A percentile compares a stretch with the other conserved stretches of the same genome.
Conservation (phyloP, 768 basidiomycete genomes). For the Tricholoma matsutake region DNA sequence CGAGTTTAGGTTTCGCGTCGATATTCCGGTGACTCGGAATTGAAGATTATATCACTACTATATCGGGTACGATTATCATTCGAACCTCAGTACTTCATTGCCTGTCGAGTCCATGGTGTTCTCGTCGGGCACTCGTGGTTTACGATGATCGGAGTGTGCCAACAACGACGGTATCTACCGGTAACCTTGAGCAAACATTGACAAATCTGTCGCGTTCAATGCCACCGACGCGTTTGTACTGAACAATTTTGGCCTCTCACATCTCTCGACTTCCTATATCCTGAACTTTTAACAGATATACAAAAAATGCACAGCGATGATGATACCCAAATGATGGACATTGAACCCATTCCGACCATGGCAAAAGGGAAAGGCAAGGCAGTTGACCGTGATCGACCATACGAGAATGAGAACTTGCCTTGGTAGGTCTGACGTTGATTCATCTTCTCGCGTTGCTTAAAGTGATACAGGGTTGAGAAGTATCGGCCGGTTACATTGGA, state of each 20-base stretch:
- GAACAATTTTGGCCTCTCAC: too few relatives aligned
- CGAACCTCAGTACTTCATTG: too few relatives aligned
- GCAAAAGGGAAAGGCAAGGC: conserved; percentile 75
- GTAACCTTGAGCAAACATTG: background rate
- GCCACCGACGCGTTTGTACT: too few relatives aligned
- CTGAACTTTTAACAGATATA: background rate
- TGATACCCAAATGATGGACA: conserved; percentile 47
- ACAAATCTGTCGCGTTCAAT: background rate
- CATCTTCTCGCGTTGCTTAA: conserved; percentile 9
- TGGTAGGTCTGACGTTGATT: conserved; percentile 50
- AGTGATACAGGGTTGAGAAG: conserved; percentile 84
- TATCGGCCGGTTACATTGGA: conserved; percentile 88
- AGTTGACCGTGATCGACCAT: conserved; percentile 34
- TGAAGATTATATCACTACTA: too few relatives aligned
- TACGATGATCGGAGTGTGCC: too few relatives aligned
- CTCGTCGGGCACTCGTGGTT: too few relatives aligned
- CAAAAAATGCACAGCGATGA: conserved; percentile 55
- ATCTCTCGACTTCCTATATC: background rate
- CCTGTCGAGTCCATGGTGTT: too few relatives aligned
- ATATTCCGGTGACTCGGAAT: too few relatives aligned
- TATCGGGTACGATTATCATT: too few relatives aligned
- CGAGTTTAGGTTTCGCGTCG: too few relatives aligned
- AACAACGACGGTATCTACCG: too few relatives aligned
- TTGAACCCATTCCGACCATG: conserved; percentile 32
- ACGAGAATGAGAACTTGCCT: conserved; percentile 69